These are phyloP conservation scores for Penicillium cosmopolitanum DNA, from an alignment of 495 filamentous ascomycete species.

Conservation along the genomic window DNA sequence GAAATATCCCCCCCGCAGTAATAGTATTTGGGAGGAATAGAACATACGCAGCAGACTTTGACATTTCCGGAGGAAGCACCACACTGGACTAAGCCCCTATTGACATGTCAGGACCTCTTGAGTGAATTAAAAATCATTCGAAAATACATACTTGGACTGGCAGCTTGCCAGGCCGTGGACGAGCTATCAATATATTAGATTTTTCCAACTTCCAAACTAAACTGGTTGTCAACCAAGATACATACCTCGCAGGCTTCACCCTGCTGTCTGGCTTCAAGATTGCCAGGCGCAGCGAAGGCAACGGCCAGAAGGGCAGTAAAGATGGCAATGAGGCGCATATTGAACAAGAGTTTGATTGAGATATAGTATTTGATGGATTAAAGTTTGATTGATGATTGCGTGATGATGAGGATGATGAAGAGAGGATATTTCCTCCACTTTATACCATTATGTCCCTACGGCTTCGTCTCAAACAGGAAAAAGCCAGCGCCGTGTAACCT, in stretches of 20 bases:
- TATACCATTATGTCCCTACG: neutral
- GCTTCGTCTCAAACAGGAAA: neutral
- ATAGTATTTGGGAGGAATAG: neutral
- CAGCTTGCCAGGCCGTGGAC: neutral
- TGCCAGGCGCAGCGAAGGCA: neutral
- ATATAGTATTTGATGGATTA: neutral
- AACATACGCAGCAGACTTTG: conserved; percentile 2
- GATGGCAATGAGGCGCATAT: neutral
- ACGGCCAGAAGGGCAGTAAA: neutral
- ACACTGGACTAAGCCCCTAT: conserved; percentile 2
- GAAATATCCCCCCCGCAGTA: neutral
- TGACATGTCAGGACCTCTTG: neutral
- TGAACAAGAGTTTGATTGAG: neutral
- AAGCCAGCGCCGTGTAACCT: neutral
- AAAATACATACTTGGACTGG: neutral
- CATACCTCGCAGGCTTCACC: conserved; percentile 1
- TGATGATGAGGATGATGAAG: neutral
- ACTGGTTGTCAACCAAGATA: neutral
- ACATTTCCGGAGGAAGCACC: neutral
- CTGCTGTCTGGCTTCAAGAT: neutral
- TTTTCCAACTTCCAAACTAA: neutral
- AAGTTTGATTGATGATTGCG: neutral
- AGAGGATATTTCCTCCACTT: neutral
- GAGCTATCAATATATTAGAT: conserved; percentile 2
- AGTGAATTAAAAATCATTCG: neutral